A percentile compares a stretch with the other conserved stretches of the same genome.
phyloP scores from a whole-genome alignment of 257 asterid genomes.

The Ocimum tenuiflorum region DNA sequence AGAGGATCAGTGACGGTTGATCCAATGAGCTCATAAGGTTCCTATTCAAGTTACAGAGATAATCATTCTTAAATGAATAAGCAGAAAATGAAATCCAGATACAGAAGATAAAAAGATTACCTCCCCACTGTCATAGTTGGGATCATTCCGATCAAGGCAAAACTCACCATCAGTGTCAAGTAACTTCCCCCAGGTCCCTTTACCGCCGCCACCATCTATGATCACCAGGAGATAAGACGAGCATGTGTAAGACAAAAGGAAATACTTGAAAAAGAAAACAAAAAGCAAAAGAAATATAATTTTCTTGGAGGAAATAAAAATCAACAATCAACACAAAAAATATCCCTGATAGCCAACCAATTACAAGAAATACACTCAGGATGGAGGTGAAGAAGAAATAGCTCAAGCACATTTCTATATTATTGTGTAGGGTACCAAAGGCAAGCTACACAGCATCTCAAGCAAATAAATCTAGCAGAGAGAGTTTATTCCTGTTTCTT shows the following conservation, averaged over 20 bases:
- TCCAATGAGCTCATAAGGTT: constrained; percentile 89
- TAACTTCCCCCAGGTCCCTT: constrained; percentile 97
- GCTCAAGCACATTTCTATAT: neutral
- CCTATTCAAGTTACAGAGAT: constrained; percentile 38
- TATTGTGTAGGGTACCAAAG: neutral
- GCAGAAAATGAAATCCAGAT: neutral
- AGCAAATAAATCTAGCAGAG: neutral
- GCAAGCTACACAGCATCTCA: neutral
- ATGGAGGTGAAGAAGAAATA: neutral
- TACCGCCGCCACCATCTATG: constrained; percentile 98
- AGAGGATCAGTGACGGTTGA: constrained; percentile 60
- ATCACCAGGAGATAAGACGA: too few species aligned
- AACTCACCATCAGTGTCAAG: constrained; percentile 74
- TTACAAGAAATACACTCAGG: neutral
- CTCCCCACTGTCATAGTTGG: constrained; percentile 97
- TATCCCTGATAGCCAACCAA: neutral
- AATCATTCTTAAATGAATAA: neutral
- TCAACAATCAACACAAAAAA: neutral
- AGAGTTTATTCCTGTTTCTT: neutral
- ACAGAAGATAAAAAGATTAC: constrained; percentile 27
- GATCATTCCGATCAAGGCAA: constrained; percentile 69
- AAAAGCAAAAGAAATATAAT: neutral
- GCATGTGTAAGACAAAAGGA: neutral
- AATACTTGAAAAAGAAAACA: neutral
- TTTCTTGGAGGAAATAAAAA: neutral